Percentiles rank a stretch among this genome's conserved stretches.
Evolutionary conservation across 1,139 yeast species (phyloP).

Genomic region (Saccharomycopsis hybrid): DNA sequence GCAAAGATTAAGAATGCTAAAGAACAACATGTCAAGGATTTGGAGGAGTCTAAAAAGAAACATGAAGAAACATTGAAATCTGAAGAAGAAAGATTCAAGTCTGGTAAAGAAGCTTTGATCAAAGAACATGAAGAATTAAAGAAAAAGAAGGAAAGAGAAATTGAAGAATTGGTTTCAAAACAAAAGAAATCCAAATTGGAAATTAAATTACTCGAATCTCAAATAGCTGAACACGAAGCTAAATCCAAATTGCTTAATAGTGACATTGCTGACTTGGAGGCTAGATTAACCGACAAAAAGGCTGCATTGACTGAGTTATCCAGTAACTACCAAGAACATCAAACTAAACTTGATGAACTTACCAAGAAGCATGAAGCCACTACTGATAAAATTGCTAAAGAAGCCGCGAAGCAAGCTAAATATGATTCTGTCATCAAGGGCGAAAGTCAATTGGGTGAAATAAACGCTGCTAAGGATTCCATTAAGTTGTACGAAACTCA

Average conservation of each 20-base stretch:
- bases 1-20: slow-evolving; percentile 6
- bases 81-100: slow-evolving; percentile 11
- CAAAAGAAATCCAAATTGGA: slow-evolving; percentile 17
- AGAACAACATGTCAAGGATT: slow-evolving; percentile 13
- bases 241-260: slow-evolving; percentile 13
- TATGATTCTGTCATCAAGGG: slow-evolving; percentile 11
- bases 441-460: slow-evolving; percentile 5
- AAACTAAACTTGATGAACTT: slow-evolving; percentile 8
- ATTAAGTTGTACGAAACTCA: slow-evolving; percentile 11
- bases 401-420: slow-evolving; percentile 15
- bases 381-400: slow-evolving; percentile 5
- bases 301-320: slow-evolving; percentile 3
- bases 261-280: slow-evolving; percentile 18
- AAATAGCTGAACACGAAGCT: slow-evolving; percentile 12
- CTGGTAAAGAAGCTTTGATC: slow-evolving; percentile 13
- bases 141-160: slow-evolving; percentile 12
- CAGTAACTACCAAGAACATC: not conserved
- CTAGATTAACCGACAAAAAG: slow-evolving; percentile 2
- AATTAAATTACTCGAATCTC: slow-evolving; percentile 17
- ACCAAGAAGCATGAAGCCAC: slow-evolving; percentile 7
- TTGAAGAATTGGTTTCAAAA: slow-evolving; percentile 15
- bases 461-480: slow-evolving; percentile 7
- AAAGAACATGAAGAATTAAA: slow-evolving; percentile 14
- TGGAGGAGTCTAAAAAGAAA: slow-evolving; percentile 8
- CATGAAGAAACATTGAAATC: slow-evolving; percentile 14